These are phyloP conservation scores for Cordyceps javanica DNA, from an alignment of 2,329 filamentous ascomycete species.

Conservation along the genomic window DNA sequence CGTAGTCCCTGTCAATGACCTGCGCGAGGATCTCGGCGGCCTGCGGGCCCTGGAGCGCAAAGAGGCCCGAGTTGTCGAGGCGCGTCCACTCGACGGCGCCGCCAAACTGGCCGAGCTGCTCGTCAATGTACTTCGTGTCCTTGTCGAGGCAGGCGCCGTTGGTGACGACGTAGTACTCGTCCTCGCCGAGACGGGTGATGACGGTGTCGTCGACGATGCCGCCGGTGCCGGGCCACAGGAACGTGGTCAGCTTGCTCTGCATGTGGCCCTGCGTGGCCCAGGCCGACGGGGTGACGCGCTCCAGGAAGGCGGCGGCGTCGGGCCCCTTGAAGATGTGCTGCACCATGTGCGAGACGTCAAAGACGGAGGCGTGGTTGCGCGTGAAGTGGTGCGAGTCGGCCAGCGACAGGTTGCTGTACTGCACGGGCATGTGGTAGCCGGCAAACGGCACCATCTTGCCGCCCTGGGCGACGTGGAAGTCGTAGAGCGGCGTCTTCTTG, in stretches of 20 bases:
- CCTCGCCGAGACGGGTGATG: conserved; percentile 69
- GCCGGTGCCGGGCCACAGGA: conserved; percentile 73
- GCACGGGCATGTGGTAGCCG: conserved; percentile 86
- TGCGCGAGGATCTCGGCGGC: conserved; percentile 62
- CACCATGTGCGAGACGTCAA: conserved; percentile 96
- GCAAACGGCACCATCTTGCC: conserved; percentile 97
- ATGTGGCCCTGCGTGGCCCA: conserved; percentile 58
- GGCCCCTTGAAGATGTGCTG: conserved; percentile 82
- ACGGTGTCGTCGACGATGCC: conserved; percentile 95
- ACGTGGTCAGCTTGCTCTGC: conserved; percentile 74
- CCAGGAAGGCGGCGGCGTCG: conserved; percentile 73
- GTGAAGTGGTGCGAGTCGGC: conserved; percentile 87
- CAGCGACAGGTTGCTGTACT: conserved; percentile 73
- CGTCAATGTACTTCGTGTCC: conserved; percentile 69
- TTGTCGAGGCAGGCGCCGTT: conserved; percentile 91
- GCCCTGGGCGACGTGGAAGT: conserved; percentile 69
- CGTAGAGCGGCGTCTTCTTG: conserved; percentile 67
- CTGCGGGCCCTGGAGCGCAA: conserved; percentile 85
- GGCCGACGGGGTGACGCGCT: conserved; percentile 74
- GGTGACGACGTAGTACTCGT: conserved; percentile 86
- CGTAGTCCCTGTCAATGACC: conserved; percentile 45
- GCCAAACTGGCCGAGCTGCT: conserved; percentile 57
- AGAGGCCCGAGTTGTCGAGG: conserved; percentile 65
- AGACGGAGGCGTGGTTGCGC: conserved; percentile 78
- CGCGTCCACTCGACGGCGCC: conserved; percentile 60